Evolutionary conservation across 2,329 filamentous ascomycete genomes (phyloP), one percentile per base, ranked within the genome.

Genomic region (Nigrospora sphaerica): DNA sequence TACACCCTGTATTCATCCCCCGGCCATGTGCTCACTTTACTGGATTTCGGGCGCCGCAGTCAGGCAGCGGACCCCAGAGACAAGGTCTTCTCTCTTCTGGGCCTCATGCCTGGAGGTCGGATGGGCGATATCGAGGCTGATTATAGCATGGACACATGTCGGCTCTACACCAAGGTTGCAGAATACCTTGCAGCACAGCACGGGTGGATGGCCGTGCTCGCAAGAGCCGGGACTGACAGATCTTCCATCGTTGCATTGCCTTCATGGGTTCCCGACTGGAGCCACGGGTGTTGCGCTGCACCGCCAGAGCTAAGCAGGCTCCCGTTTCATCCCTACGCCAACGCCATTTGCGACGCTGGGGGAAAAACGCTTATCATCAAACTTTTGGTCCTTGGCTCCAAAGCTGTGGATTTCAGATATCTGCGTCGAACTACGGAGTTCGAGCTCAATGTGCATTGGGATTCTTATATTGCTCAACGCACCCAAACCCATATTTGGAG

Each of bases 241-340:
- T n/a, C 16, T 12, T 13, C 9, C 17, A 14, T 42, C 3, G 1
- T 13, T 0, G 13, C 23, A 16, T 44, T 49, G 6, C 47, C 49
- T 2, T 46, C 49, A 3, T 52, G 49, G 49, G 49, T 47, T 19
- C 49, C 47, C 1, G 47, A 52, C 19, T 52, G 49, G 49, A 49
- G 42, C 10, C 32, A 34, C 3, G 16, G 13, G 12, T 12, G 18
- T 10, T 23, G 39, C 1, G 23, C 16, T 18, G 23, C 31, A 12
- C 39, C 39, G 14, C 3, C 10, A n/a, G 10, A 14, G 28, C 10
- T 32, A 12, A 32, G 12, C 9, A 10, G 10, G 6, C n/a, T 32
- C 6, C 28, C 39, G 0, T 9, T 32, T 6, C 28, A 17, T 12
- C 28, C 13, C 5, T 42, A 18, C 16, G 31, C 14, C n/a, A 18